Conservation (phyloP, 1,139 yeast species). For the Lodderomyces orthopsilosis region DNA sequence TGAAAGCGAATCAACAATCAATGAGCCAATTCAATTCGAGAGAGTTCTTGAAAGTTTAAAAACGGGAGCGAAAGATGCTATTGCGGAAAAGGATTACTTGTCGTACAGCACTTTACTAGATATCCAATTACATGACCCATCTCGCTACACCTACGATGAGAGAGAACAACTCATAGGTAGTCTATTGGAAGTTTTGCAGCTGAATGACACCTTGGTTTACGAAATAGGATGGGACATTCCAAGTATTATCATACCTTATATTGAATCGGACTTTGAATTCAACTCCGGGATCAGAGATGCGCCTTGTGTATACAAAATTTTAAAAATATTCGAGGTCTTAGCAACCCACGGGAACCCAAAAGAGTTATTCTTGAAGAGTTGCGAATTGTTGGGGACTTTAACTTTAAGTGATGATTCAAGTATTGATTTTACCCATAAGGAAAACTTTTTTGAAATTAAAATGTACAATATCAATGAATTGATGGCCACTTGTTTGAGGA, state of each 20-base stretch:
- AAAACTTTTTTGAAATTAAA: constrained; percentile 50
- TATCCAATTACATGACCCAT: constrained; percentile 50
- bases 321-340: constrained; percentile 56
- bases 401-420: constrained; percentile 7
- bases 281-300: constrained; percentile 24
- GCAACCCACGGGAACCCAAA: constrained; percentile 73
- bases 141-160: constrained; percentile 46
- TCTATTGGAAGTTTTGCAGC: constrained; percentile 29
- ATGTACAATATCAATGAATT: constrained; percentile 65
- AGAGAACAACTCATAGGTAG: constrained; percentile 43
- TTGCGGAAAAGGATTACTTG: constrained; percentile 54
- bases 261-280: constrained; percentile 29
- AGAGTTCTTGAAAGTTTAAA: constrained; percentile 28
- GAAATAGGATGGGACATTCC: constrained; percentile 93
- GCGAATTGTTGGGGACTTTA: constrained; percentile 52
- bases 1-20: constrained; percentile 5
- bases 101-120: constrained; percentile 75
- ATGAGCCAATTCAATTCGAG: constrained; percentile 19
- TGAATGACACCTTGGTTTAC: constrained; percentile 48
- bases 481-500: constrained; percentile 47
- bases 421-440: constrained; percentile 14
- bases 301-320: constrained; percentile 36
- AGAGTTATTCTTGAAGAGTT: constrained; percentile 67
- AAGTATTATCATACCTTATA: constrained; percentile 48
- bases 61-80: constrained; percentile 37